Conservation (phyloP, 805 yeast species). For the Metschnikowia proteae region DNA sequence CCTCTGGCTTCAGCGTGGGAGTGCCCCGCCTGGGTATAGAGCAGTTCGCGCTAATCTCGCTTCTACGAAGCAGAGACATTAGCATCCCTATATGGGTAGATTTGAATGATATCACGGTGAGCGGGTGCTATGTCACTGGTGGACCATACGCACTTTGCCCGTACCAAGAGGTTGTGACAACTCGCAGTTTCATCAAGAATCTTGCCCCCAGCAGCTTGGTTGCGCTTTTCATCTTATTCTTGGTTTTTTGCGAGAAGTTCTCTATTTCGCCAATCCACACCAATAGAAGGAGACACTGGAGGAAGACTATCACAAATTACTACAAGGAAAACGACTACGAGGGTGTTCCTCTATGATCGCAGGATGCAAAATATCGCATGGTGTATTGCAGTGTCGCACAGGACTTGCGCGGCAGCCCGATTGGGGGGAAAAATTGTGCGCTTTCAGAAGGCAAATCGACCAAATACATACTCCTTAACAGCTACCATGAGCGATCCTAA, state of each 20-base stretch:
- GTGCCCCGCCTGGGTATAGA: constrained; percentile 36
- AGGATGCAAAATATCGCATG: neutral
- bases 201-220: constrained; percentile 65
- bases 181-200: constrained; percentile 56
- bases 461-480: neutral
- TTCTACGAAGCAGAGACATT: constrained; percentile 23
- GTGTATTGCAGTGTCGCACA: neutral
- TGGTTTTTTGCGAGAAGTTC: constrained; percentile 51
- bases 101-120: constrained; percentile 68
- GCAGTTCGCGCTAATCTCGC: constrained; percentile 27
- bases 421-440: constrained; percentile 4
- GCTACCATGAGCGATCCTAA: constrained; percentile 35
- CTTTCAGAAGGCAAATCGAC: constrained; percentile 1
- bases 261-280: constrained; percentile 66
- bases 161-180: constrained; percentile 53
- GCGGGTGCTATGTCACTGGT: constrained; percentile 81
- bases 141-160: constrained; percentile 80
- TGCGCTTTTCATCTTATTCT: constrained; percentile 46
- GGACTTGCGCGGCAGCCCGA: constrained; percentile 4
- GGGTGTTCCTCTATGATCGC: constrained; percentile 71
- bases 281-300: constrained; percentile 58
- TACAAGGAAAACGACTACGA: constrained; percentile 65
- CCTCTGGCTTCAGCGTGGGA: constrained; percentile 28
- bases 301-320: constrained; percentile 56
- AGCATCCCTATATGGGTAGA: constrained; percentile 67